These are phyloP conservation scores for Cyberlindnera xishuangbannaensis DNA, from an alignment of 805 yeast genomes.

Conservation along the genomic window DNA sequence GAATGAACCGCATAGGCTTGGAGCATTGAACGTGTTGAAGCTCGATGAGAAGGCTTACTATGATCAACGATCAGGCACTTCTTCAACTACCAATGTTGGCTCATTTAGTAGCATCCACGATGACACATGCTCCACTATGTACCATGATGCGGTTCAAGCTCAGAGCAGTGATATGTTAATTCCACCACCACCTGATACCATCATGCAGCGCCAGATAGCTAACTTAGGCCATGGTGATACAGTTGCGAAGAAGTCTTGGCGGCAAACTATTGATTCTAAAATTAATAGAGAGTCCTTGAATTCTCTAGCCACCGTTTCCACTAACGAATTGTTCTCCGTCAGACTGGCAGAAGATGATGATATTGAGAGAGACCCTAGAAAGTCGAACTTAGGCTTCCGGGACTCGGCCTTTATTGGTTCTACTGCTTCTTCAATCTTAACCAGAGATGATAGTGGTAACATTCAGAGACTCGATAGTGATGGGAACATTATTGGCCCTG, in stretches of 20 bases:
- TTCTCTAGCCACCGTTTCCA: conserved; percentile 79
- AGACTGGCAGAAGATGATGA: conserved; percentile 61
- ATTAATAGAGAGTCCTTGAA: conserved; percentile 55
- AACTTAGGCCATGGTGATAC: no score
- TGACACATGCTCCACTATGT: conserved; percentile 26
- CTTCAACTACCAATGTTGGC: conserved; percentile 49
- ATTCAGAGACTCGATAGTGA: conserved; percentile 24
- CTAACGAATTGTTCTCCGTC: conserved; percentile 76
- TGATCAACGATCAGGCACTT: conserved; percentile 33
- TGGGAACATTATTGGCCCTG: conserved; percentile 23
- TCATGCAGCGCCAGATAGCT: no score
- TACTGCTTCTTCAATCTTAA: conserved; percentile 21
- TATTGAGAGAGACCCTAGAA: conserved; percentile 37
- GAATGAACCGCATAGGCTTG: conserved; percentile 32
- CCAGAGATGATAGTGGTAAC: conserved; percentile 26
- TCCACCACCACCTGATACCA: conserved; percentile 15
- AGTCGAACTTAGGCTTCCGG: conserved; percentile 33
- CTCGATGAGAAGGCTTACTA: conserved; percentile 36
- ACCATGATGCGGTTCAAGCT: conserved; percentile 35
- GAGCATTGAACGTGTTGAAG: conserved; percentile 46
- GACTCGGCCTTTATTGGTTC: conserved; percentile 35
- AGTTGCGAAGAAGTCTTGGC: conserved; percentile 52
- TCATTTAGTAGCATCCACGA: conserved; percentile 26
- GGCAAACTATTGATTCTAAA: conserved; percentile 32
- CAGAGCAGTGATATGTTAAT: conserved; percentile 36